phyloP scores from a whole-genome alignment of 495 filamentous ascomycete genomes.

The Wilcoxina mikolae region DNA sequence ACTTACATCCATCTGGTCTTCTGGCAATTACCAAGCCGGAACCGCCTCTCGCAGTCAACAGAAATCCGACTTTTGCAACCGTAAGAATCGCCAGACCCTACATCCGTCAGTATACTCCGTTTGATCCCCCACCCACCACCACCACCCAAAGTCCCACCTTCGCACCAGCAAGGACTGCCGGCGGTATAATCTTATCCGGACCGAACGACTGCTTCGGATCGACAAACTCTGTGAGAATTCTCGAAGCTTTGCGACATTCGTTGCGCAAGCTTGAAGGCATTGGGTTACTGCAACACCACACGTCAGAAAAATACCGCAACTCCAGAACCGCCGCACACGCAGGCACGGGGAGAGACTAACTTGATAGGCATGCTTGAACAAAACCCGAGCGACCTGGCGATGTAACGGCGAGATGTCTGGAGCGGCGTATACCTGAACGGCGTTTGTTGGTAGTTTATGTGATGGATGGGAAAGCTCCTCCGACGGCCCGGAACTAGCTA shows the following conservation, averaged over 20 bases:
- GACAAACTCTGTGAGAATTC: constrained; percentile 87
- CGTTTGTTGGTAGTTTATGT: too few species aligned
- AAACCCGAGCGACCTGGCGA: too few species aligned
- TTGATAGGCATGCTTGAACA: too few species aligned
- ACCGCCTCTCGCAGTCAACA: constrained; percentile 83
- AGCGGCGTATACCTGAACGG: too few species aligned
- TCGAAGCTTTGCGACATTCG: constrained; percentile 80
- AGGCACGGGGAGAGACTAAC: too few species aligned
- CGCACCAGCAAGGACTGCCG: constrained; percentile 71
- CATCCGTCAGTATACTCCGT: neutral
- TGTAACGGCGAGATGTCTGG: too few species aligned
- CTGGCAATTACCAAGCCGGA: constrained; percentile 88
- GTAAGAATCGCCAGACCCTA: constrained; percentile 91
- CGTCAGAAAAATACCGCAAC: too few species aligned
- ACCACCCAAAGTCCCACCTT: constrained; percentile 46
- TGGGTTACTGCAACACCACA: constrained; percentile 22
- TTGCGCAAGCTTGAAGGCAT: constrained; percentile 20
- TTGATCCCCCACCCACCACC: neutral
- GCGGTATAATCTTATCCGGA: constrained; percentile 94
- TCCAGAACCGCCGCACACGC: too few species aligned
- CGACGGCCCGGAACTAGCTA: too few species aligned
- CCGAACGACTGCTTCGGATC: constrained; percentile 90
- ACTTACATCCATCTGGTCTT: constrained; percentile 55
- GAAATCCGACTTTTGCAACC: constrained; percentile 88
- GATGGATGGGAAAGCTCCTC: too few species aligned